Conservation (phyloP, 805 yeast genomes). For the Starmerella potacharoeniae region DNA sequence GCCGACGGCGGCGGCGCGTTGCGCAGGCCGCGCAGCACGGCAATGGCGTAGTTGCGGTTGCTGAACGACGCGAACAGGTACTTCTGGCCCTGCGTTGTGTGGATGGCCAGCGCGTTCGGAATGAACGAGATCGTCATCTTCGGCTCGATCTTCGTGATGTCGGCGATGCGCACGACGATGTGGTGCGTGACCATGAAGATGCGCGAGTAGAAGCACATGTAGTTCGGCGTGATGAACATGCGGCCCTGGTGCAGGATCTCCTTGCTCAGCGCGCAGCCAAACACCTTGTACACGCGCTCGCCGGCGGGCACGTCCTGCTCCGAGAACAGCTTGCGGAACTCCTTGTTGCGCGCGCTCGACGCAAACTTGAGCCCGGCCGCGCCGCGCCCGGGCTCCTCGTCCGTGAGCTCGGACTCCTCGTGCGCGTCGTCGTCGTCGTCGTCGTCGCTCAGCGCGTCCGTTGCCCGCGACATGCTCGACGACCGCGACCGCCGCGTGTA, state of each 20-base stretch:
- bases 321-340: conserved; percentile 61
- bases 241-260: conserved; percentile 85
- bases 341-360: conserved; percentile 49
- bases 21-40: conserved; percentile 38
- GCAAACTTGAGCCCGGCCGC: conserved; percentile 32
- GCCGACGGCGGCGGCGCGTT: conserved; percentile 22
- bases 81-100: conserved; percentile 35
- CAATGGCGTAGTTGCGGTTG: conserved; percentile 66
- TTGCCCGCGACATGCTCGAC: background rate
- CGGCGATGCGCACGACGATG: conserved; percentile 57
- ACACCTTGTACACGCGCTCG: conserved; percentile 27
- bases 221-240: conserved; percentile 63
- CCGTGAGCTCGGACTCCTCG: background rate
- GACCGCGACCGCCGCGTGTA: conserved; percentile 1
- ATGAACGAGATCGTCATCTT: conserved; percentile 78
- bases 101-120: conserved; percentile 75
- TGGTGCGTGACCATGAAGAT: conserved; percentile 86
- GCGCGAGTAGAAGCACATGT: conserved; percentile 76
- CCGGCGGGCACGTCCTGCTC: conserved; percentile 4
- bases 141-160: conserved; percentile 64
- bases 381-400: conserved; percentile 4
- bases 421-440: conserved; percentile 2
- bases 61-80: conserved; percentile 81
- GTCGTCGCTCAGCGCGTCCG: background rate
- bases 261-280: conserved; percentile 76